Percentiles rank a stretch among this genome's conserved stretches.
Evolutionary conservation across 2,329 filamentous ascomycete genomes (phyloP).

Genomic region (Westerdykella sp.): DNA sequence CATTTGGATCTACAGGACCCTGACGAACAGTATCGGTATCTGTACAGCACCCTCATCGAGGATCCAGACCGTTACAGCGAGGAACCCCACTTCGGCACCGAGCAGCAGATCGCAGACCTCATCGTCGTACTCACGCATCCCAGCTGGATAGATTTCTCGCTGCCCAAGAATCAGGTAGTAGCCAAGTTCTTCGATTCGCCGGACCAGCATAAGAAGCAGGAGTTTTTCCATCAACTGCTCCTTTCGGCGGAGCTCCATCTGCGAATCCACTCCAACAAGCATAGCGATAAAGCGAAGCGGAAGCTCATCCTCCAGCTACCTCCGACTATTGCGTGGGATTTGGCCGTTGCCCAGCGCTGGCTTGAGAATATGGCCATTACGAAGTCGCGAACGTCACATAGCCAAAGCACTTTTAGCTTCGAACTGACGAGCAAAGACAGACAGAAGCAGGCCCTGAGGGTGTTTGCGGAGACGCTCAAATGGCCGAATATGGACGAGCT

Average conservation of each 20-base stretch:
- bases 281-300: slow-evolving; percentile 58
- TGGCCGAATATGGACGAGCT: slow-evolving; percentile 68
- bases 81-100: slow-evolving; percentile 54
- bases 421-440: slow-evolving; percentile 59
- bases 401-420: slow-evolving; percentile 49
- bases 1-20: slow-evolving; percentile 33
- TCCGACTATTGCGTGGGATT: slow-evolving; percentile 64
- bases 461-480: slow-evolving; percentile 66
- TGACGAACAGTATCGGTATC: slow-evolving; percentile 45
- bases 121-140: slow-evolving; percentile 62
- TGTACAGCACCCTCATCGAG: slow-evolving; percentile 63
- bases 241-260: slow-evolving; percentile 66
- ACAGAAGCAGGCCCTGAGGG: slow-evolving; percentile 62
- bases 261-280: slow-evolving; percentile 58
- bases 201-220: slow-evolving; percentile 54
- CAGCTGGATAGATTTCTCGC: slow-evolving; percentile 68
- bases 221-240: slow-evolving; percentile 72
- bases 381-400: slow-evolving; percentile 46
- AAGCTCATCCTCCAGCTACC: slow-evolving; percentile 60
- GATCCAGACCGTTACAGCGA: slow-evolving; percentile 58
- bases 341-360: slow-evolving; percentile 70
- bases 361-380: slow-evolving; percentile 63
- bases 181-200: slow-evolving; percentile 62
- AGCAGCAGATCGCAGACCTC: slow-evolving; percentile 66
- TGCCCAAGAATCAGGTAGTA: slow-evolving; percentile 63